A percentile compares a stretch with the other conserved stretches of the same genome.
These are phyloP conservation scores for Globisporangium rhizosaccharum DNA, from an alignment of 352 stramenopile genomes.

Conservation along the genomic window DNA sequence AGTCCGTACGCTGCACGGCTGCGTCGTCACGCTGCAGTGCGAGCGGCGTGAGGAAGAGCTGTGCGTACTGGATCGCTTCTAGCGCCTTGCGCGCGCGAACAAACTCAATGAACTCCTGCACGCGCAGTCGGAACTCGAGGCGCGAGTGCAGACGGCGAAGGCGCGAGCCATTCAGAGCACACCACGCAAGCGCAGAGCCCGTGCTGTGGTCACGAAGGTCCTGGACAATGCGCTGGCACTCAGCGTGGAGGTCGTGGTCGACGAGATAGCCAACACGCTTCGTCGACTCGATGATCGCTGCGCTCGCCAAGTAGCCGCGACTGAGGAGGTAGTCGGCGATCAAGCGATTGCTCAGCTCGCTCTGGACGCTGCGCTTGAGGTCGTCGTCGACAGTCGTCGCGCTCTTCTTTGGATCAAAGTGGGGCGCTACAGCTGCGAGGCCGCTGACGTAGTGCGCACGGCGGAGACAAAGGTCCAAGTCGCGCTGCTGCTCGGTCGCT, in stretches of 20 bases:
- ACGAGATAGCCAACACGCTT: constrained; percentile 64
- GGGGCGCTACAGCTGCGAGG: constrained; percentile 21
- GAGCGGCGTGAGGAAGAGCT: constrained; percentile 50
- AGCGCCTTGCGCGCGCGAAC: constrained; percentile 63
- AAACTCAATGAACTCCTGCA: constrained; percentile 79
- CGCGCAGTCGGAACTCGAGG: constrained; percentile 65
- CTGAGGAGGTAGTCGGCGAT: constrained; percentile 74
- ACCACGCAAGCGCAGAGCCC: constrained; percentile 56
- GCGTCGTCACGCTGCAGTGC: constrained; percentile 62
- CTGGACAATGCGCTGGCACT: constrained; percentile 50
- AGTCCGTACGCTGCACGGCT: constrained; percentile 39
- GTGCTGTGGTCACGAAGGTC: constrained; percentile 50
- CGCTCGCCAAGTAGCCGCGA: constrained; percentile 55
- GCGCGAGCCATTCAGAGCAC: constrained; percentile 60
- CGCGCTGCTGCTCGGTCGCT: constrained; percentile 37
- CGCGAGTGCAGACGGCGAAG: constrained; percentile 62
- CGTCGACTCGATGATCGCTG: constrained; percentile 58
- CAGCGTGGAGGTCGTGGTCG: constrained; percentile 51
- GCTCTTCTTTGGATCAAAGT: constrained; percentile 9
- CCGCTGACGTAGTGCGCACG: constrained; percentile 40
- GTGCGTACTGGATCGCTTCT: constrained; percentile 71
- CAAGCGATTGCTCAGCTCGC: constrained; percentile 37
- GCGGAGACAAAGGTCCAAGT: constrained; percentile 47
- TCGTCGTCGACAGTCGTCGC: constrained; percentile 9
- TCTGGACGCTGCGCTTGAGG: constrained; percentile 14